Conservation (phyloP, 352 stramenopile species). For the Globisporangium rhizosaccharum region DNA sequence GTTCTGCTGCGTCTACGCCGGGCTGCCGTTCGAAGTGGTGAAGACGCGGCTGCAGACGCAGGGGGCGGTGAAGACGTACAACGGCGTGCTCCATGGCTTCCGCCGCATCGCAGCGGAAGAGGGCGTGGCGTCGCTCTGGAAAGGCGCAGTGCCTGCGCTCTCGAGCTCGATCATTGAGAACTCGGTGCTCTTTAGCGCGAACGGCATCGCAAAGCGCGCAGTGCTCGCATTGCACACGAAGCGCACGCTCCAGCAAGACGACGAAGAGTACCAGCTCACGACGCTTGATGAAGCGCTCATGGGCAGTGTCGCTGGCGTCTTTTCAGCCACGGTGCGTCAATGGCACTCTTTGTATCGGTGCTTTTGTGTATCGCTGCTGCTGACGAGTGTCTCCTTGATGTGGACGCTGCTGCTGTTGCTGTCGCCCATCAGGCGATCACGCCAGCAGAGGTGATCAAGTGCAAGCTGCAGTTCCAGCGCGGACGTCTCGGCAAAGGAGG, state of each 20-base stretch:
- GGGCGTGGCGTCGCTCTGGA: conserved; percentile 74
- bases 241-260: conserved; percentile 23
- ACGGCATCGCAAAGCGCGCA: conserved; percentile 69
- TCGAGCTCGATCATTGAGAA: conserved; percentile 88
- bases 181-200: conserved; percentile 86
- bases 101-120: conserved; percentile 69
- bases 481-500: conserved; percentile 54
- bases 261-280: conserved; percentile 56
- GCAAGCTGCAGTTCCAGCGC: conserved; percentile 75
- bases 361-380: not conserved
- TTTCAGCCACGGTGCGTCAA: conserved; percentile 66
- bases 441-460: conserved; percentile 83
- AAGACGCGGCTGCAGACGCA: conserved; percentile 86
- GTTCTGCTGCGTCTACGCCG: conserved; percentile 80
- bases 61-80: conserved; percentile 48
- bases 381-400: not conserved
- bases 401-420: not conserved
- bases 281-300: conserved; percentile 81
- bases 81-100: conserved; percentile 60
- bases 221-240: conserved; percentile 54
- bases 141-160: conserved; percentile 81
- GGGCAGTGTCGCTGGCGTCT: conserved; percentile 72
- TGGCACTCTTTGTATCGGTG: not conserved
- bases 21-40: conserved; percentile 85
- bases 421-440: conserved; percentile 59